phyloP scores from a whole-genome alignment of 2,329 filamentous ascomycete genomes.

The Aaosphaeria arxii region DNA sequence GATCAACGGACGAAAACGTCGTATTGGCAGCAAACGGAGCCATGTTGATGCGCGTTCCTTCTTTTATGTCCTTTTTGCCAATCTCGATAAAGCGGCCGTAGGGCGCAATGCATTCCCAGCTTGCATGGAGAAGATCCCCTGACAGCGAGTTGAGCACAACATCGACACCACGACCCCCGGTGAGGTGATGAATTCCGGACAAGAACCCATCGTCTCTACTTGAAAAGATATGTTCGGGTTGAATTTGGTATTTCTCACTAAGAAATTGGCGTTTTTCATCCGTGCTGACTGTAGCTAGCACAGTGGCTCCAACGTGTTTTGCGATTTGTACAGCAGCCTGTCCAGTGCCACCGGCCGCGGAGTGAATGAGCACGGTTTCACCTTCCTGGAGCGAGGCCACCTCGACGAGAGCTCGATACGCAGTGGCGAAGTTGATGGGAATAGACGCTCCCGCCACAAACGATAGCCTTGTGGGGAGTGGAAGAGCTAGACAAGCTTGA shows the following conservation, averaged over 20 bases:
- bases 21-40: not conserved
- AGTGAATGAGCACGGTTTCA: constrained; percentile 24
- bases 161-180: constrained; percentile 25
- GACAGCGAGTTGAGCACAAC: constrained; percentile 26
- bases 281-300: constrained; percentile 18
- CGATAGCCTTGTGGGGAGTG: not conserved
- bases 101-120: constrained; percentile 20
- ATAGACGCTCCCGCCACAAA: not conserved
- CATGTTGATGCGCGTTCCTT: not conserved
- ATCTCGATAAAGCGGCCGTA: constrained; percentile 24
- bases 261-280: constrained; percentile 22
- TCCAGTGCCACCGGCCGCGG: constrained; percentile 17
- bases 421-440: not conserved
- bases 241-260: constrained; percentile 18
- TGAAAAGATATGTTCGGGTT: constrained; percentile 25
- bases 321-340: constrained; percentile 13
- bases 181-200: constrained; percentile 14
- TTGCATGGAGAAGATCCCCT: constrained; percentile 15
- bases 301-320: constrained; percentile 3
- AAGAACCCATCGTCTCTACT: constrained; percentile 20
- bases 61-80: not conserved
- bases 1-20: not conserved
- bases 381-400: constrained; percentile 19
- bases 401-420: constrained; percentile 14
- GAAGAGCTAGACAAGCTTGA: not conserved